These are phyloP conservation scores for Beauveria australis DNA, from an alignment of 2,329 filamentous ascomycete genomes.

Conservation along the genomic window DNA sequence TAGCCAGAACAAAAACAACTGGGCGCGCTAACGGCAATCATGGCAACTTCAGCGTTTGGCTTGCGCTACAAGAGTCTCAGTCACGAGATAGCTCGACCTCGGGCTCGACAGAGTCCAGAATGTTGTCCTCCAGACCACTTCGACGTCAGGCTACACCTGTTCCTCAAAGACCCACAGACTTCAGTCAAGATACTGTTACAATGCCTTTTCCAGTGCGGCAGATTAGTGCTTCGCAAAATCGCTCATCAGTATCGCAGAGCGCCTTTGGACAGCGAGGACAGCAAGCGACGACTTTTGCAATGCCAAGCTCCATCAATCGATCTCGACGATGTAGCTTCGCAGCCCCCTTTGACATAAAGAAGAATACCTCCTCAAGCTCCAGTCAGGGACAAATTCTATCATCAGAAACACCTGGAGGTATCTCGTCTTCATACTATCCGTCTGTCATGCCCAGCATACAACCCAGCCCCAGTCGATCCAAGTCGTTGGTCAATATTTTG, in stretches of 20 bases:
- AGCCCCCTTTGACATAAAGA: background rate
- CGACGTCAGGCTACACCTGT: background rate
- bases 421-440: constrained; percentile 25
- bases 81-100: constrained; percentile 19
- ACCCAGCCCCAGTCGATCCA: constrained; percentile 23
- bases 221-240: background rate
- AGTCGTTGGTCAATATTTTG: constrained; percentile 20
- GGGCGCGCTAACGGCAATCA: constrained; percentile 20
- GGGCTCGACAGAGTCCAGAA: background rate
- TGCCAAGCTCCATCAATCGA: background rate
- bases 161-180: background rate
- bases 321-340: background rate
- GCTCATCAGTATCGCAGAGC: background rate
- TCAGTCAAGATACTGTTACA: background rate
- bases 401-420: constrained; percentile 16
- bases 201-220: background rate
- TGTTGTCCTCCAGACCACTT: background rate
- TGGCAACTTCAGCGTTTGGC: constrained; percentile 29
- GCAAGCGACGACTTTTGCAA: background rate
- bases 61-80: constrained; percentile 26
- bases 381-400: constrained; percentile 7
- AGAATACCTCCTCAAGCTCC: background rate
- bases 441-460: constrained; percentile 26
- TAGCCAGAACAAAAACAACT: background rate
- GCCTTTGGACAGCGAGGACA: background rate